Evolutionary conservation across 2,329 filamentous ascomycete genomes (phyloP).

Genomic region (Aspergillus fumigatus): DNA sequence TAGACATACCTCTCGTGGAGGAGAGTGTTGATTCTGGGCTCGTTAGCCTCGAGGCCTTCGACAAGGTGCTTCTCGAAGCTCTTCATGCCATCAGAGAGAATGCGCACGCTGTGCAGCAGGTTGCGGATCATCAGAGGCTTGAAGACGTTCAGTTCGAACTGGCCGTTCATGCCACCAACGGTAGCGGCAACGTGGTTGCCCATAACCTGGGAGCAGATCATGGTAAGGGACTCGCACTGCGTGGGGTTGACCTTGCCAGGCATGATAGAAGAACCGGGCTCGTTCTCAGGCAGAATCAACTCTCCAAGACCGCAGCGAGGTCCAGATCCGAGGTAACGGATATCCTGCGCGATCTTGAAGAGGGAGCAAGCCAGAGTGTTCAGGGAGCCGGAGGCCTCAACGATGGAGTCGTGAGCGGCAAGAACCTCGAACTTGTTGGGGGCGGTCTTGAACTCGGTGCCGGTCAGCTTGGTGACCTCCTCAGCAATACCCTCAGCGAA

Average conservation of each 20-base stretch:
- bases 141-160: constrained; percentile 99
- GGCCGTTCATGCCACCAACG: constrained; percentile 92
- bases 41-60: constrained; percentile 81
- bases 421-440: constrained; percentile 99
- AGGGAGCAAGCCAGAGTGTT: constrained; percentile 90
- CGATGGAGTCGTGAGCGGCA: constrained; percentile 90
- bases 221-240: constrained; percentile 95
- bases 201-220: constrained; percentile 97
- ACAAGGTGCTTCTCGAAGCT: constrained; percentile 95
- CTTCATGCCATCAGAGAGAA: constrained; percentile 86
- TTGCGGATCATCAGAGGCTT: constrained; percentile 96
- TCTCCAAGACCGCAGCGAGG: constrained; percentile 94
- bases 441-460: constrained; percentile 88
- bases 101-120: constrained; percentile 82
- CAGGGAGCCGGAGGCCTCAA: constrained; percentile 87
- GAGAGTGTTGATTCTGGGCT: constrained; percentile 82
- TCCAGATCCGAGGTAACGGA: constrained; percentile 92
- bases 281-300: constrained; percentile 91
- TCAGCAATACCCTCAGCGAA: constrained; percentile 91
- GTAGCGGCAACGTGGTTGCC: constrained; percentile 93
- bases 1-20: constrained; percentile 82
- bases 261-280: constrained; percentile 98
- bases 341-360: constrained; percentile 97
- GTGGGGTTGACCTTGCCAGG: constrained; percentile 99
- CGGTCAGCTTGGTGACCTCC: constrained; percentile 89